Evolutionary conservation across 352 stramenopile species (phyloP).

Genomic region (Pythium brassicae): DNA sequence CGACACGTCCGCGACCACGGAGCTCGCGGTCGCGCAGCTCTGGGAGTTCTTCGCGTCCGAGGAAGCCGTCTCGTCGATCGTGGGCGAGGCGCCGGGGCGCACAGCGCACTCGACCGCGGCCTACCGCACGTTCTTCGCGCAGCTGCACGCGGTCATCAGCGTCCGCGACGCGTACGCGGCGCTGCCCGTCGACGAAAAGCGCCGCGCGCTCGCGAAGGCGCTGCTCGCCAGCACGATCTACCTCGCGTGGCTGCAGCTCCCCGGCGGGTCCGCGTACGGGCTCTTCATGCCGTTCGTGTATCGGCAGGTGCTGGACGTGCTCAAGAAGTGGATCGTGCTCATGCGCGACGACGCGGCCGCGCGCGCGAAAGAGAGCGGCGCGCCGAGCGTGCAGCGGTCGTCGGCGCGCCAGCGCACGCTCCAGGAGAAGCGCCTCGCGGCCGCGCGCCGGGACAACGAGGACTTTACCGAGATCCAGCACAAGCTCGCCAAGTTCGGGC

Average conservation of each 20-base stretch:
- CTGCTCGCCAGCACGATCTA: conserved; percentile 74
- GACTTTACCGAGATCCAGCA: conserved; percentile 18
- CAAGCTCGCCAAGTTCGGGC: conserved; percentile 43
- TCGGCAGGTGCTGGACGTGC: conserved; percentile 66
- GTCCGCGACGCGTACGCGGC: conserved; percentile 51
- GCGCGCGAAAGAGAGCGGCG: conserved; percentile 3
- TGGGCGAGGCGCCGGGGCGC: conserved; percentile 29
- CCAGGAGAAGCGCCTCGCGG: conserved; percentile 14
- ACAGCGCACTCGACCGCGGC: conserved; percentile 30
- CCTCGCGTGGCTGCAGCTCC: conserved; percentile 74
- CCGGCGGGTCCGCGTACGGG: conserved; percentile 73
- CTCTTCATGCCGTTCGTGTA: conserved; percentile 87
- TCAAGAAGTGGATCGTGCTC: conserved; percentile 73
- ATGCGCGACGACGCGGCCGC: conserved; percentile 16
- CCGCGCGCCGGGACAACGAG: conserved; percentile 15
- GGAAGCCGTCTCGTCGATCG: conserved; percentile 31
- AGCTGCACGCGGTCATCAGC: conserved; percentile 56
- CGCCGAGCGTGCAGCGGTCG: not conserved
- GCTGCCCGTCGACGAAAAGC: conserved; percentile 31
- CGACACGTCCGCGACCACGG: conserved; percentile 4
- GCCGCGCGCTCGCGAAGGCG: conserved; percentile 43
- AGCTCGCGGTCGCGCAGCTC: conserved; percentile 22
- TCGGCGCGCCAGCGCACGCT: conserved; percentile 11
- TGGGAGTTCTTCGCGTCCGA: conserved; percentile 63
- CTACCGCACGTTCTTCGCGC: conserved; percentile 61